Evolutionary conservation across 371 early-diverging fungal species (phyloP).

Genomic region (Polyrhizophydium stewartii): DNA sequence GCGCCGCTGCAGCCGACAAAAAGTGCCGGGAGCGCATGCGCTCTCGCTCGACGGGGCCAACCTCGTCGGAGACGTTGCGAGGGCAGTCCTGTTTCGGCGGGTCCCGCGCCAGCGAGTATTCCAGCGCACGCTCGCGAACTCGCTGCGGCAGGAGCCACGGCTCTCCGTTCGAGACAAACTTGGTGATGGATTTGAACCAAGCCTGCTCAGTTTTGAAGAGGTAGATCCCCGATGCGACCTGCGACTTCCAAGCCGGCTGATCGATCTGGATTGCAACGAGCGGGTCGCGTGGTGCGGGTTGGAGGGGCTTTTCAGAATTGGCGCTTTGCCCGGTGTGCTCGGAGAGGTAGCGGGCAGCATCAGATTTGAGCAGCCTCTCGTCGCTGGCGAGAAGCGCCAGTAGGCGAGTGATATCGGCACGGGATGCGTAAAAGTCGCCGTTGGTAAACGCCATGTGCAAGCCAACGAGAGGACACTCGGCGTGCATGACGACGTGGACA

Average conservation of each 20-base stretch:
- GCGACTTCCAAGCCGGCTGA: neutral
- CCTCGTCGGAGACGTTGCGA: too few relatives aligned
- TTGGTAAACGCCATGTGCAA: neutral
- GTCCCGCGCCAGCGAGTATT: neutral
- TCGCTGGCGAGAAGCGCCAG: too few relatives aligned
- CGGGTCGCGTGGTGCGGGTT: too few relatives aligned
- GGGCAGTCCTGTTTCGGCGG: too few relatives aligned
- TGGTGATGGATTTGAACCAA: constrained; percentile 10
- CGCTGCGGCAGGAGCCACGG: neutral
- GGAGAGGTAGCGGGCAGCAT: too few relatives aligned
- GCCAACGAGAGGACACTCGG: neutral
- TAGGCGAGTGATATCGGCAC: neutral
- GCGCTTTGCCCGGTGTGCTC: too few relatives aligned
- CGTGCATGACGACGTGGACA: neutral
- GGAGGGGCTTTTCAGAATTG: too few relatives aligned
- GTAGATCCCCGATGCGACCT: neutral
- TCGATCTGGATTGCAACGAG: too few relatives aligned
- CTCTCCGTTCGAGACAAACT: constrained; percentile 6
- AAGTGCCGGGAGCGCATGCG: too few relatives aligned
- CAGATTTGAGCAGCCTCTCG: too few relatives aligned
- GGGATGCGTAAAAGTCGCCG: neutral
- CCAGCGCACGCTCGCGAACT: neutral
- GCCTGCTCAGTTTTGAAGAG: neutral
- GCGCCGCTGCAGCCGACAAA: too few relatives aligned
- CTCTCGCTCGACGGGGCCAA: too few relatives aligned